Evolutionary conservation across 2,329 filamentous ascomycete species (phyloP).

Genomic region (Aspergillus sp.): DNA sequence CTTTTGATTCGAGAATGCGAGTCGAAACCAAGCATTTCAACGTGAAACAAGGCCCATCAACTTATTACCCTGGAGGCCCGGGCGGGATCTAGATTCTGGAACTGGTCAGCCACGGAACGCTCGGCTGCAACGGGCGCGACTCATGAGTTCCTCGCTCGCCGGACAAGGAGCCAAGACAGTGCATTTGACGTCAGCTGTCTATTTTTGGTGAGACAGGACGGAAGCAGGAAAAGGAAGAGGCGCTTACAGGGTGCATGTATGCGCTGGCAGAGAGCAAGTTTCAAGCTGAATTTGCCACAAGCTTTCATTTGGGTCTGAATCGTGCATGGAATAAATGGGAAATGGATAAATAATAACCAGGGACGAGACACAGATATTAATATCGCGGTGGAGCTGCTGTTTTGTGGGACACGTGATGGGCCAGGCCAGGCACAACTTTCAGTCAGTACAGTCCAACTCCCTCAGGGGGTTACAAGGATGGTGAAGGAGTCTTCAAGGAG

Average conservation of each 20-base stretch:
- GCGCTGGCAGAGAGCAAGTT: neutral
- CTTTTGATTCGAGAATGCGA: neutral
- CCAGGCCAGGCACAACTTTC: neutral
- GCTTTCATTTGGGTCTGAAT: neutral
- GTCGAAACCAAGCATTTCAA: neutral
- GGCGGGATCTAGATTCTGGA: neutral
- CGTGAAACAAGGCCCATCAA: constrained; percentile 1
- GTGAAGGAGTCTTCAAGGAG: neutral
- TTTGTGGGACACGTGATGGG: neutral
- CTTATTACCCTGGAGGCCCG: neutral
- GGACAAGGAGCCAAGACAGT: neutral
- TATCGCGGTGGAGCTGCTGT: neutral
- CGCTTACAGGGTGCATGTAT: neutral
- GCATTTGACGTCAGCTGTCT: constrained; percentile 13
- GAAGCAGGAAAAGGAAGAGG: neutral
- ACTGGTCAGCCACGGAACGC: neutral
- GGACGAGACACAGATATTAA: neutral
- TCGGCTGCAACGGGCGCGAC: neutral
- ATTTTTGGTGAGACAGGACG: constrained; percentile 14
- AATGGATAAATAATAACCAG: neutral
- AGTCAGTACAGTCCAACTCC: too few species aligned
- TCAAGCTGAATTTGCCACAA: neutral
- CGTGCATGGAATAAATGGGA: neutral
- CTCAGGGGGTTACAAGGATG: too few species aligned
- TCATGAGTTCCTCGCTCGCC: neutral